These are phyloP conservation scores for Entonaema liquescens DNA, from an alignment of 495 filamentous ascomycete species.

Conservation along the genomic window DNA sequence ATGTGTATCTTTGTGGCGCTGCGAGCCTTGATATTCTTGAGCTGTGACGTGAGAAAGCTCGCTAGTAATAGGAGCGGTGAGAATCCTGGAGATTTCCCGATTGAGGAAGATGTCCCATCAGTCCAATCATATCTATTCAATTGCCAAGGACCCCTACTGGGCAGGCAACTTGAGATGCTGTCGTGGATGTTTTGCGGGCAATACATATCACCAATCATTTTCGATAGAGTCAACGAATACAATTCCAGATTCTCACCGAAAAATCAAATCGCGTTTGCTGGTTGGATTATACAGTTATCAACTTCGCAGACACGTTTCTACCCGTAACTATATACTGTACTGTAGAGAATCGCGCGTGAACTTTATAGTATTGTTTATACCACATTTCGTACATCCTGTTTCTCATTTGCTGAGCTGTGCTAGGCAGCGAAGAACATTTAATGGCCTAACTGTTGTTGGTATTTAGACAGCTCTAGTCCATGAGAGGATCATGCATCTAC, in stretches of 20 bases:
- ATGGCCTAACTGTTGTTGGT: slow-evolving; percentile 14
- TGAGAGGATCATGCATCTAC: slow-evolving; percentile 35
- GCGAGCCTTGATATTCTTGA: slow-evolving; percentile 14
- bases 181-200: slow-evolving; percentile 26
- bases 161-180: slow-evolving; percentile 4
- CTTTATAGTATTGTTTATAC: slow-evolving; percentile 15
- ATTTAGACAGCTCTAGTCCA: slow-evolving; percentile 13
- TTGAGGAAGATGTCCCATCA: slow-evolving; percentile 7
- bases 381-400: slow-evolving; percentile 13
- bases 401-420: not conserved
- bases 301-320: slow-evolving; percentile 3
- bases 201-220: slow-evolving; percentile 10
- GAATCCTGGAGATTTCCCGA: slow-evolving; percentile 13
- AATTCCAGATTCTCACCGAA: slow-evolving; percentile 40
- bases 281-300: slow-evolving; percentile 20
- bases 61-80: slow-evolving; percentile 37
- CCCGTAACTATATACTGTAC: not conserved
- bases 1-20: slow-evolving; percentile 22
- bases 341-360: slow-evolving; percentile 12
- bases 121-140: slow-evolving; percentile 25
- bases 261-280: slow-evolving; percentile 22
- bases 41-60: slow-evolving; percentile 20
- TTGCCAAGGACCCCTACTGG: slow-evolving; percentile 28
- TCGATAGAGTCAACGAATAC: slow-evolving; percentile 25
- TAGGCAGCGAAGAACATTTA: slow-evolving; percentile 5